A percentile compares a stretch with the other conserved stretches of the same genome.
Evolutionary conservation across 2,329 filamentous ascomycete genomes (phyloP).

Genomic region (Emergomyces africanus): DNA sequence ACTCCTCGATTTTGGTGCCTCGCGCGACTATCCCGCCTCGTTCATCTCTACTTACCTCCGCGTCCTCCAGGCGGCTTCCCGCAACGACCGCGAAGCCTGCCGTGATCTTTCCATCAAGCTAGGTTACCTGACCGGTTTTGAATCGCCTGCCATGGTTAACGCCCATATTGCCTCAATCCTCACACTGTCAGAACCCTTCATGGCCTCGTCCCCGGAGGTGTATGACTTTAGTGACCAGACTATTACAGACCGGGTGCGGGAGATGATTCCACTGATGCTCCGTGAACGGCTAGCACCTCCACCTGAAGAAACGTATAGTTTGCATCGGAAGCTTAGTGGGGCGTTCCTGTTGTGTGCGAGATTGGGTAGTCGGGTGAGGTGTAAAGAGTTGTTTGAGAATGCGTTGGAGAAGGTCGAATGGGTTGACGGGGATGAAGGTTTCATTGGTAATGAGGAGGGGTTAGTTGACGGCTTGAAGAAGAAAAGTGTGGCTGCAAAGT

Average conservation of each 20-base stretch:
- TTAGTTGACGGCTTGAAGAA: not conserved
- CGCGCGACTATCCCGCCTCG: constrained; percentile 64
- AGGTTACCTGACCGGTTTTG: constrained; percentile 85
- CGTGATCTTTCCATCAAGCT: constrained; percentile 58
- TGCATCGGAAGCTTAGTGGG: constrained; percentile 90
- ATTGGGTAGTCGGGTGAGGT: constrained; percentile 69
- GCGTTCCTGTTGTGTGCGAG: constrained; percentile 86
- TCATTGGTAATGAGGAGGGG: not conserved
- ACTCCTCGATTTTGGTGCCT: constrained; percentile 90
- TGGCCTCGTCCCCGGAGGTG: constrained; percentile 58
- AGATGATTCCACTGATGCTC: constrained; percentile 85
- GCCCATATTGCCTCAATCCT: constrained; percentile 82
- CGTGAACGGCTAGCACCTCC: constrained; percentile 77
- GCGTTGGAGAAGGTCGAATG: constrained; percentile 19
- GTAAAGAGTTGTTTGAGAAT: constrained; percentile 59
- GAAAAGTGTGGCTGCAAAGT: not conserved
- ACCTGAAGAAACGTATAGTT: constrained; percentile 91
- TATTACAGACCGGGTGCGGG: constrained; percentile 84
- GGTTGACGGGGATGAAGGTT: constrained; percentile 3
- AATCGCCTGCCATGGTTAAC: constrained; percentile 73
- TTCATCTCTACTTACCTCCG: constrained; percentile 73
- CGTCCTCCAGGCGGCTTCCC: constrained; percentile 67
- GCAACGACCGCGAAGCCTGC: constrained; percentile 51
- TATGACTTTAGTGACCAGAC: constrained; percentile 94
- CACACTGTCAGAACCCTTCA: constrained; percentile 86